Conservation (phyloP, 2,329 filamentous ascomycete species). For the Lasiodiplodia theobromae region DNA sequence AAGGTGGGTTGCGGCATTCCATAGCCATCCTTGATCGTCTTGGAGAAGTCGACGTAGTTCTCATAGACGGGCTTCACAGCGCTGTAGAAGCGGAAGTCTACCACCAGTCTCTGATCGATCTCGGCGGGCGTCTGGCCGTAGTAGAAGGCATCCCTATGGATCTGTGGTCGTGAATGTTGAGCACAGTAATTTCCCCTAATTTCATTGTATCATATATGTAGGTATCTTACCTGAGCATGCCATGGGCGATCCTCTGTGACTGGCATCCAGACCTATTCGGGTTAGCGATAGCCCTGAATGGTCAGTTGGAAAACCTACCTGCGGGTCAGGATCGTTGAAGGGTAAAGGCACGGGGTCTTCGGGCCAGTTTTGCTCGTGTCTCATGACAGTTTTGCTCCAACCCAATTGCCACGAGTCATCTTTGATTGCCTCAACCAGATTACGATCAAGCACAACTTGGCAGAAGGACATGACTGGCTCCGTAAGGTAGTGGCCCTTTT, state of each 20-base stretch:
- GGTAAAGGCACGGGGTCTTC: not conserved
- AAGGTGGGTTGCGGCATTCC: constrained; percentile 36
- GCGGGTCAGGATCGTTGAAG: not conserved
- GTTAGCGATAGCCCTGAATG: not conserved
- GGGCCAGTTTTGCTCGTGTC: not conserved
- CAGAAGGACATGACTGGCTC: constrained; percentile 38
- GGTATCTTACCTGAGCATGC: not conserved
- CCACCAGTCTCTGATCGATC: constrained; percentile 35
- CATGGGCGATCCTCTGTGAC: not conserved
- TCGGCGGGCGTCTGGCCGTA: not conserved
- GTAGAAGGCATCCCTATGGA: not conserved
- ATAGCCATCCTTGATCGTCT: constrained; percentile 34
- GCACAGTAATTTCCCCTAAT: no score
- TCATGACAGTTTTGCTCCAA: not conserved
- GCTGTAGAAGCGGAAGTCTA: constrained; percentile 36
- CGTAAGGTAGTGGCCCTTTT: not conserved
- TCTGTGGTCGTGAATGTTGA: not conserved
- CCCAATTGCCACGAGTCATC: not conserved
- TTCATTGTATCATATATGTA: no score
- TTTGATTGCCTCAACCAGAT: constrained; percentile 20
- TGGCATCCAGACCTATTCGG: not conserved
- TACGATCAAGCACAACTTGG: constrained; percentile 36
- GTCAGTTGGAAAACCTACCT: not conserved
- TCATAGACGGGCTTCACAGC: constrained; percentile 30
- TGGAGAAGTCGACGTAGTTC: constrained; percentile 33